Percentiles rank a stretch among this genome's conserved stretches.
phyloP scores from a whole-genome alignment of 1,139 yeast genomes.

The Taiozyma sp. region DNA sequence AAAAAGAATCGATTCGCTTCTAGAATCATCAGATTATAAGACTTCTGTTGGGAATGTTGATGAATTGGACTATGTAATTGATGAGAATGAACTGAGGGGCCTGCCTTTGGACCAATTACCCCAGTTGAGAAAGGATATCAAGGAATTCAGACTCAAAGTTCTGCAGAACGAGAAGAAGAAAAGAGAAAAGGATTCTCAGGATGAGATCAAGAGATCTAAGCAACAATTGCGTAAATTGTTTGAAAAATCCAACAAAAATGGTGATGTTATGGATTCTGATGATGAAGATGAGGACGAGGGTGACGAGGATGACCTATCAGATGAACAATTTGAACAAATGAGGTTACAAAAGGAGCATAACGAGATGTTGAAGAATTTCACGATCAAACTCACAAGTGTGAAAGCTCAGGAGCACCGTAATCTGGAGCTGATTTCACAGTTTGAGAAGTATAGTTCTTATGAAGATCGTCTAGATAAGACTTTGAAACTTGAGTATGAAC shows the following conservation, averaged over 20 bases:
- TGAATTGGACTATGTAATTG: constrained; percentile 45
- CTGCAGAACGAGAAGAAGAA: constrained; percentile 53
- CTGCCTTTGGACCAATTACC: constrained; percentile 57
- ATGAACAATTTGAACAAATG: constrained; percentile 25
- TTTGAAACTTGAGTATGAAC: constrained; percentile 12
- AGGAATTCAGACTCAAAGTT: constrained; percentile 59
- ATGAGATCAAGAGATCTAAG: constrained; percentile 50
- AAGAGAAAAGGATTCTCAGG: constrained; percentile 45
- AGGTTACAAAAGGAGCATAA: constrained; percentile 21
- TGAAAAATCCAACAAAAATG: constrained; percentile 38
- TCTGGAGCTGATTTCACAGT: constrained; percentile 18
- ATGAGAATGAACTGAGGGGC: constrained; percentile 55
- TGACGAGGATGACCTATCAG: constrained; percentile 26
- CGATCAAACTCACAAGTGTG: constrained; percentile 20
- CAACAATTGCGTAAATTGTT: constrained; percentile 46
- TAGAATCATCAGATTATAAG: background rate
- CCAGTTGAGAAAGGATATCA: constrained; percentile 52
- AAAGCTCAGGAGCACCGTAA: constrained; percentile 22
- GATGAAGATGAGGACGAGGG: constrained; percentile 23
- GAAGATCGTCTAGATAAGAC: constrained; percentile 15
- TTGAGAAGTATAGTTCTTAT: constrained; percentile 21
- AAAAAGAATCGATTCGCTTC: background rate
- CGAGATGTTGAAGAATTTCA: constrained; percentile 23
- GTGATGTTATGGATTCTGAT: constrained; percentile 16
- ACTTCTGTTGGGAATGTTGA: background rate